Evolutionary conservation across 1,284 basidiomycete species (phyloP).

Genomic region (Hymenochaete sp.): DNA sequence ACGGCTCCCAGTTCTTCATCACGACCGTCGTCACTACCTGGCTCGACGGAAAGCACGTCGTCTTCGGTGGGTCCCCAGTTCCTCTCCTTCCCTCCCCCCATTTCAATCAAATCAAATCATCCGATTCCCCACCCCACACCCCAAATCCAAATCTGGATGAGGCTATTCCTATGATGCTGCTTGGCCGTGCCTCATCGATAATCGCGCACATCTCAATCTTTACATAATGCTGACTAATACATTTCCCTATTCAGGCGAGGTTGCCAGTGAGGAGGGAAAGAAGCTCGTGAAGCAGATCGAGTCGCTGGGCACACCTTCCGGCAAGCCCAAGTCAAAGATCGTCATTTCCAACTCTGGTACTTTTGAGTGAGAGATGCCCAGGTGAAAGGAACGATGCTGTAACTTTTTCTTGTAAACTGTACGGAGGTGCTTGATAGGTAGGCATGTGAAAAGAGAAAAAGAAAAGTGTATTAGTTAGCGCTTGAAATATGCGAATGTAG

Average conservation of each 20-base stretch:
- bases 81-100: not conserved
- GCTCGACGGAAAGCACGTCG: conserved; percentile 76
- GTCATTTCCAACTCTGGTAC: conserved; percentile 57
- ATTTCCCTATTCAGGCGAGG: conserved; percentile 34
- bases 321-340: conserved; percentile 46
- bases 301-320: conserved; percentile 45
- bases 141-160: too few species aligned
- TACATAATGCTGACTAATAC: conserved; percentile 3
- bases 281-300: conserved; percentile 75
- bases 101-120: not conserved
- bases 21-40: conserved; percentile 75
- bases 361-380: too few species aligned
- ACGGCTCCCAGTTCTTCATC: conserved; percentile 81
- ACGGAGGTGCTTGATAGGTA: too few species aligned
- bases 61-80: conserved; percentile 46
- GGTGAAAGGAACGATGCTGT: too few species aligned
- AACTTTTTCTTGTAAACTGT: too few species aligned
- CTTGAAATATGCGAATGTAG: too few species aligned
- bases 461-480: too few species aligned
- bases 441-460: too few species aligned
- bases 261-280: conserved; percentile 70
- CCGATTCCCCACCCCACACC: too few species aligned
- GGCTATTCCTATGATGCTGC: not conserved
- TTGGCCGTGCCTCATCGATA: conserved; percentile 6
- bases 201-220: not conserved